These are phyloP conservation scores for Geosiphon pyriformis DNA, from an alignment of 192 early-diverging fungal genomes.

Conservation along the genomic window DNA sequence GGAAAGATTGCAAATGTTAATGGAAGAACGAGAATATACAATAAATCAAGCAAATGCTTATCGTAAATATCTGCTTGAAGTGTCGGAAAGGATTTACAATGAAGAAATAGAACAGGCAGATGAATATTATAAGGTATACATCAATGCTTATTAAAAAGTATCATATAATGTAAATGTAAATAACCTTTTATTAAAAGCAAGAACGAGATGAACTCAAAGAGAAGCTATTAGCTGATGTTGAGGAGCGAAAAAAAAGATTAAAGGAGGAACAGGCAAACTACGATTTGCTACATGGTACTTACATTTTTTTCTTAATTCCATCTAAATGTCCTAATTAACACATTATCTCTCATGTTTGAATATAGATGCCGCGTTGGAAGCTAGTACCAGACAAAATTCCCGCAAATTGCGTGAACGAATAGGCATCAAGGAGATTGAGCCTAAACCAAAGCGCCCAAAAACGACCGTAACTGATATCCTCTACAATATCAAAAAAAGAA, in stretches of 20 bases:
- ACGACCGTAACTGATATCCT: neutral
- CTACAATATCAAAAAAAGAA: neutral
- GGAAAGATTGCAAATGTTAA: conserved; percentile 53
- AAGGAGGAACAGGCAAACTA: conserved; percentile 75
- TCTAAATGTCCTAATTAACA: neutral
- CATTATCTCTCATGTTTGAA: too few species aligned
- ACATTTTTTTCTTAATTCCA: neutral
- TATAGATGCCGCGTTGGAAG: neutral
- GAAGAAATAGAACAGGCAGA: conserved; percentile 49
- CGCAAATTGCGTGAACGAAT: neutral
- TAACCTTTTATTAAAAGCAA: conserved; percentile 17
- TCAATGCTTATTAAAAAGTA: neutral
- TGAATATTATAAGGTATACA: conserved; percentile 49
- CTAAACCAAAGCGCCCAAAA: conserved; percentile 5
- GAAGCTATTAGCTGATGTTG: conserved; percentile 63
- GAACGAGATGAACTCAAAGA: conserved; percentile 64
- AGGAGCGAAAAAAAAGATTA: conserved; percentile 66
- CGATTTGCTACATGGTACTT: conserved; percentile 53
- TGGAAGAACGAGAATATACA: conserved; percentile 45
- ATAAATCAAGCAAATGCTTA: conserved; percentile 48
- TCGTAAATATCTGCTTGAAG: conserved; percentile 58
- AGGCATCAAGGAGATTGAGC: neutral
- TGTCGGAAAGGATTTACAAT: conserved; percentile 51
- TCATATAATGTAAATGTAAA: neutral
- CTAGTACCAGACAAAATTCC: neutral